Evolutionary conservation across 1,284 basidiomycete genomes (phyloP).

Genomic region (Trichosporon inkin): DNA sequence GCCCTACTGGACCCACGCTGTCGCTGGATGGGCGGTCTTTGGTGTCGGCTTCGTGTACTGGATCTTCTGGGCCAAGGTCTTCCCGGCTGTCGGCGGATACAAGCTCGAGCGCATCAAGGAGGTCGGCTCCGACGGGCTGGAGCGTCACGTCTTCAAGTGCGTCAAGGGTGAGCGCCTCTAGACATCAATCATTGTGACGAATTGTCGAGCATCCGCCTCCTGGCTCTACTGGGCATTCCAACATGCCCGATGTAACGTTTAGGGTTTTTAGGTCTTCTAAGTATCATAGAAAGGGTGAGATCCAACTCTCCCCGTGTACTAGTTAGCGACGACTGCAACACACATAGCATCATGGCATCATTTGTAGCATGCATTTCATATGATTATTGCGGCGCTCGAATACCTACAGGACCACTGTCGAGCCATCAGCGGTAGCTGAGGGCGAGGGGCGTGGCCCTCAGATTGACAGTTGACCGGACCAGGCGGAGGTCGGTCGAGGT

Average conservation of each 20-base stretch:
- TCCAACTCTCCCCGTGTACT: background rate
- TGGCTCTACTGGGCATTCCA: background rate
- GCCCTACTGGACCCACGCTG: conserved; percentile 23
- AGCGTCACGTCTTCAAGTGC: conserved; percentile 16
- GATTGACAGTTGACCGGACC: too few species aligned
- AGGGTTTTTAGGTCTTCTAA: background rate
- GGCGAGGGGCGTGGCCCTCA: too few species aligned
- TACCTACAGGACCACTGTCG: too few species aligned
- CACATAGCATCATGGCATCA: background rate
- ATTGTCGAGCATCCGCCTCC: too few species aligned
- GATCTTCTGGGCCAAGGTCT: conserved; percentile 22
- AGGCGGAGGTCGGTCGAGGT: too few species aligned
- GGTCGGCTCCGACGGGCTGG: conserved; percentile 18
- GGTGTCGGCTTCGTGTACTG: conserved; percentile 28
- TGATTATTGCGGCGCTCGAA: background rate
- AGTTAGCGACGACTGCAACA: background rate
- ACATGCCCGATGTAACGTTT: background rate
- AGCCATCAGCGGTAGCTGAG: too few species aligned
- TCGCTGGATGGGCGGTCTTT: conserved; percentile 23
- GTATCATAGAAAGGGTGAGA: background rate
- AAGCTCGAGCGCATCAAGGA: conserved; percentile 16
- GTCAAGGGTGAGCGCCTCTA: conserved; percentile 2
- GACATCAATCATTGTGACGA: background rate
- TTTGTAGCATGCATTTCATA: background rate
- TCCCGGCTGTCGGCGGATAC: conserved; percentile 21